phyloP scores from a whole-genome alignment of 805 yeast genomes.

The Yarrowia yakushimensis region DNA sequence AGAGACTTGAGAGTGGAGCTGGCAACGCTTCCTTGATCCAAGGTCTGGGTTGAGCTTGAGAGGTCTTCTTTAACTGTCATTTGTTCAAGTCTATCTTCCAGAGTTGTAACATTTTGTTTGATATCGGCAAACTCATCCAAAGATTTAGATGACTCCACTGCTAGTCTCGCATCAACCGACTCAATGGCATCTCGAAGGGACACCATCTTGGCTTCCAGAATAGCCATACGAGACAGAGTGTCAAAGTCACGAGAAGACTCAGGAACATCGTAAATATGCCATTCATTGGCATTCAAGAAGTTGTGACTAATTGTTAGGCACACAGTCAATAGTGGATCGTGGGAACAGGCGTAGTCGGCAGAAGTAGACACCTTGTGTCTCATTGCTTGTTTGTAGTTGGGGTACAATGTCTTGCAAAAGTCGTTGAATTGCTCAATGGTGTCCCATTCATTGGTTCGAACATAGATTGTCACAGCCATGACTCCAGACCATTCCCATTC shows the following conservation, averaged over 20 bases:
- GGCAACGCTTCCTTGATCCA: neutral
- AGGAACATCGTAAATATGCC: constrained; percentile 12
- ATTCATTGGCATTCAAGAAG: neutral
- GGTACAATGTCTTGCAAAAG: neutral
- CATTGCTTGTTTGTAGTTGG: neutral
- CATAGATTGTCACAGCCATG: neutral
- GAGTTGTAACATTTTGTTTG: neutral
- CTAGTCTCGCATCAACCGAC: neutral
- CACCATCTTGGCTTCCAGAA: constrained; percentile 5
- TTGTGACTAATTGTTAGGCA: neutral
- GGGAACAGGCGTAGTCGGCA: neutral
- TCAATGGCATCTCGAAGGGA: constrained; percentile 13
- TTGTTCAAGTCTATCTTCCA: neutral
- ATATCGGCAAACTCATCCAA: neutral
- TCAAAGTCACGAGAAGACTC: constrained; percentile 10
- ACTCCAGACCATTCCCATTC: constrained; percentile 9
- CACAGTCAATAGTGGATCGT: neutral
- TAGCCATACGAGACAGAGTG: constrained; percentile 6
- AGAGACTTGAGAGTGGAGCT: neutral
- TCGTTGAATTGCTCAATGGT: neutral
- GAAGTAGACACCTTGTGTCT: constrained; percentile 4
- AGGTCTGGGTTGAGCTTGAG: neutral
- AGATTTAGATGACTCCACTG: neutral
- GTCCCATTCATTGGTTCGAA: neutral
- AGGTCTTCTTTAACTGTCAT: neutral